Percentiles rank a stretch among this genome's conserved stretches.
Evolutionary conservation across 2,329 filamentous ascomycete genomes (phyloP).

Genomic region (Phaeophleospora eucalypticola): DNA sequence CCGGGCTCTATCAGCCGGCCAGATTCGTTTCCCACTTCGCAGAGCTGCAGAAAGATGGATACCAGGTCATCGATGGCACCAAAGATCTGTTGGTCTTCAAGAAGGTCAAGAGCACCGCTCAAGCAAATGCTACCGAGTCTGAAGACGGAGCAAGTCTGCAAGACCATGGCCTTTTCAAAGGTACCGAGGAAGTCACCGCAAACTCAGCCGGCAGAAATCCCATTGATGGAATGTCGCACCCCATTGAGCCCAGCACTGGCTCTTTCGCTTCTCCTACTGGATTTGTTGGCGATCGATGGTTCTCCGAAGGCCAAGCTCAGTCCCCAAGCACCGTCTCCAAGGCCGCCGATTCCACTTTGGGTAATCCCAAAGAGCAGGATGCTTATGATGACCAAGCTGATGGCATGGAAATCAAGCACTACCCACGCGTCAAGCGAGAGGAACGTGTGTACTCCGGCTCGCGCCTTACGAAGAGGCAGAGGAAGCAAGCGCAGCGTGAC

Average conservation of each 20-base stretch:
- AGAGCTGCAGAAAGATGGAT: slow-evolving; percentile 57
- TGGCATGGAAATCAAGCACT: slow-evolving; percentile 38
- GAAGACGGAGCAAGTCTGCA: slow-evolving; percentile 12
- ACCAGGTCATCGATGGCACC: slow-evolving; percentile 61
- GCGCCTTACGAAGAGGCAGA: slow-evolving; percentile 26
- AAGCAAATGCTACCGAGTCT: slow-evolving; percentile 4
- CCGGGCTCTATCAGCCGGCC: slow-evolving; percentile 57
- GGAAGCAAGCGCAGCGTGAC: slow-evolving; percentile 10
- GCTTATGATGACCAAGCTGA: too few relatives aligned
- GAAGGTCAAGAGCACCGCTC: slow-evolving; percentile 44
- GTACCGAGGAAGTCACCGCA: slow-evolving; percentile 6
- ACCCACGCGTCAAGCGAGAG: slow-evolving; percentile 43
- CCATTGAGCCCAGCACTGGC: slow-evolving; percentile 41
- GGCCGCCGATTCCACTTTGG: too few relatives aligned
- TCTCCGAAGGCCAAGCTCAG: slow-evolving; percentile 37
- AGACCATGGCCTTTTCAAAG: slow-evolving; percentile 23
- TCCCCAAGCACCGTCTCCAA: slow-evolving; percentile 12
- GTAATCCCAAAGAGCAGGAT: too few relatives aligned
- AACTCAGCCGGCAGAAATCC: slow-evolving; percentile 48
- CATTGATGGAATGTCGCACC: slow-evolving; percentile 44
- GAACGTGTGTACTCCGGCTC: slow-evolving; percentile 48
- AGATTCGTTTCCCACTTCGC: slow-evolving; percentile 64
- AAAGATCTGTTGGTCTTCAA: slow-evolving; percentile 64
- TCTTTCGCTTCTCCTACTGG: slow-evolving; percentile 63
- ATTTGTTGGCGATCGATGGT: slow-evolving; percentile 45